These are phyloP conservation scores for Symbiodinium natans DNA, from an alignment of 73 alveolate genomes.

Conservation along the genomic window DNA sequence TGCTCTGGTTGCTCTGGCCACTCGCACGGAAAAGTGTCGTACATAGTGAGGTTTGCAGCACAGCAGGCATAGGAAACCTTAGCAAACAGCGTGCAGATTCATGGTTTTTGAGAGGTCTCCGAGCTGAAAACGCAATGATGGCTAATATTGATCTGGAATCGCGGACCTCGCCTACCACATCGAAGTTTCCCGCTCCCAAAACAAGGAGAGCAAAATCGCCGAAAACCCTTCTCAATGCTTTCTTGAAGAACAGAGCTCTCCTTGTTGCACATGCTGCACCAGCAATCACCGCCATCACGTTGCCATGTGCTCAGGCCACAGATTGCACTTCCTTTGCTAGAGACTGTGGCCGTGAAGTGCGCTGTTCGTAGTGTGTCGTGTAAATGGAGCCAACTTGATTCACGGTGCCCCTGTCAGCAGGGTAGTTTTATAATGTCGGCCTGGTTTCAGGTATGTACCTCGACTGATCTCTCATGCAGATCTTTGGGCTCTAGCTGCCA, in stretches of 20 bases:
- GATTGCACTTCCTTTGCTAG: slow-evolving; percentile 30
- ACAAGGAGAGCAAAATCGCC: no score
- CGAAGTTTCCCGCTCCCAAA: no score
- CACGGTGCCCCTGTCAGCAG: no score
- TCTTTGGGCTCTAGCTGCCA: slow-evolving; percentile 81
- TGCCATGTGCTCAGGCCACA: slow-evolving; percentile 40
- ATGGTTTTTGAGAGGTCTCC: no score
- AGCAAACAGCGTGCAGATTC: no score
- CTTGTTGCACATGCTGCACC: not conserved
- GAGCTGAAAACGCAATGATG: not conserved
- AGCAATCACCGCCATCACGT: not conserved
- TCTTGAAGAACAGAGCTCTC: not conserved
- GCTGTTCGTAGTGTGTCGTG: not conserved
- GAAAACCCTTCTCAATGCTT: not conserved
- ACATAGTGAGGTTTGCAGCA: no score
- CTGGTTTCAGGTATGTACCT: not conserved
- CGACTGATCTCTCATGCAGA: slow-evolving; percentile 82
- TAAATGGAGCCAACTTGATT: no score
- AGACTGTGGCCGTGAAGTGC: slow-evolving; percentile 35
- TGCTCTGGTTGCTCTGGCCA: no score
- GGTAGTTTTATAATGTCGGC: no score
- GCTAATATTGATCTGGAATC: not conserved
- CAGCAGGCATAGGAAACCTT: no score
- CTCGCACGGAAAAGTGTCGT: no score
- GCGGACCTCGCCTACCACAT: no score